These are phyloP conservation scores for Pseudoturritis turrita DNA, from an alignment of 345 rosid genomes.

Conservation along the genomic window DNA sequence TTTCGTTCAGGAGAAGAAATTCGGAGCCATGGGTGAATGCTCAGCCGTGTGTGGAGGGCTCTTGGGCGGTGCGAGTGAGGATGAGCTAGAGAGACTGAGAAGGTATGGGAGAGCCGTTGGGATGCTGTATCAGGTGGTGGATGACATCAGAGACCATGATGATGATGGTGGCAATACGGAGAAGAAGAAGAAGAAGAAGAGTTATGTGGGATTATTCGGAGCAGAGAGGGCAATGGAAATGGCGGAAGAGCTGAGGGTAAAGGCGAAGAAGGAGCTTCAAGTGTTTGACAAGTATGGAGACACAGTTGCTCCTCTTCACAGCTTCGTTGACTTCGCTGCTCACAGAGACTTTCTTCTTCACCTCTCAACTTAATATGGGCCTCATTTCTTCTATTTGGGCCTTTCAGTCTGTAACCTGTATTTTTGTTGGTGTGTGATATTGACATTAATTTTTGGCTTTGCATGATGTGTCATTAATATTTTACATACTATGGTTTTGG, in stretches of 20 bases:
- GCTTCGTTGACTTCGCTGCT: conserved; percentile 83
- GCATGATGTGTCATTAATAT: too few species aligned
- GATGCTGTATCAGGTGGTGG: conserved; percentile 74
- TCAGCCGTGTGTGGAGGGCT: conserved; percentile 94
- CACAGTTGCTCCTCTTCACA: conserved; percentile 56
- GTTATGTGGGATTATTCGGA: conserved; percentile 52
- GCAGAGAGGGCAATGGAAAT: conserved; percentile 60
- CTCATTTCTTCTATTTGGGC: not conserved
- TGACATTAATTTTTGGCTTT: too few species aligned
- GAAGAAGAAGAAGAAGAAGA: conserved; percentile 43
- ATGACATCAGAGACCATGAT: conserved; percentile 45
- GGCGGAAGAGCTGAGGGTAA: conserved; percentile 56
- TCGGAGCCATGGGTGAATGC: conserved; percentile 84
- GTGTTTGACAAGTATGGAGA: conserved; percentile 65
- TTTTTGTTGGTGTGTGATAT: too few species aligned
- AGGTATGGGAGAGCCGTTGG: conserved; percentile 89
- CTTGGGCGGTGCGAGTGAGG: conserved; percentile 75
- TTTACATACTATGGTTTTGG: too few species aligned
- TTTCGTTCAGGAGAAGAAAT: conserved; percentile 81
- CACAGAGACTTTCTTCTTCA: conserved; percentile 43
- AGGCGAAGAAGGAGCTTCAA: conserved; percentile 63
- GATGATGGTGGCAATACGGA: conserved; percentile 9
- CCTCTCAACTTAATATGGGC: conserved; percentile 10
- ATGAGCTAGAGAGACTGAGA: conserved; percentile 64
- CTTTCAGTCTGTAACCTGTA: not conserved